Evolutionary conservation across 495 filamentous ascomycete species (phyloP).

Genomic region (Lindgomyces ingoldianus): DNA sequence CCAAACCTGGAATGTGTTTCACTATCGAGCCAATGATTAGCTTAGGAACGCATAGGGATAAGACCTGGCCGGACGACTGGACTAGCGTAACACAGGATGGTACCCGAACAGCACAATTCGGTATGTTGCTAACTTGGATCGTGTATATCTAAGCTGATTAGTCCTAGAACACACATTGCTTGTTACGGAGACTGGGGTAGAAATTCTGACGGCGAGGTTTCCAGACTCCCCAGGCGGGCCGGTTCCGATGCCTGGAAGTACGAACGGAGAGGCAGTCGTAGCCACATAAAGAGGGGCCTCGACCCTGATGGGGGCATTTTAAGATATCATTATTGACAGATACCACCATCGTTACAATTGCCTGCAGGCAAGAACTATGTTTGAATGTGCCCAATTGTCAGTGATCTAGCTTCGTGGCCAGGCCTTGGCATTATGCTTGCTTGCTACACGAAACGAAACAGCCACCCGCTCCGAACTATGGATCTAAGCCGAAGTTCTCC

Average conservation of each 20-base stretch:
- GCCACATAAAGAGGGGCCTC: background rate
- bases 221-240: constrained; percentile 83
- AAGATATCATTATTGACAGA: constrained; percentile 1
- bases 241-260: constrained; percentile 61
- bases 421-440: background rate
- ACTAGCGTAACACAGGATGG: constrained; percentile 50
- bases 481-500: no score
- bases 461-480: background rate
- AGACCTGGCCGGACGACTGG: constrained; percentile 53
- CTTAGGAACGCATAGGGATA: constrained; percentile 46
- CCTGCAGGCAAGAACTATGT: no score
- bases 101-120: constrained; percentile 47
- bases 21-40: constrained; percentile 52
- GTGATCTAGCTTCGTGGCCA: background rate
- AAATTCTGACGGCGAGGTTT: constrained; percentile 84
- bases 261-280: constrained; percentile 31
- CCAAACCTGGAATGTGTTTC: constrained; percentile 50
- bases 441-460: background rate
- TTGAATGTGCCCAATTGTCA: no score
- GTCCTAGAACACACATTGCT: constrained; percentile 82
- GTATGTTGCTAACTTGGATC: constrained; percentile 33
- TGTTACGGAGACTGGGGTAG: constrained; percentile 90
- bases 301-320: background rate
- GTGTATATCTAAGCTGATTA: constrained; percentile 14
- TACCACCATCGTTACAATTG: no score